Evolutionary conservation across 2,329 filamentous ascomycete species (phyloP).

Genomic region (Claviceps monticola): DNA sequence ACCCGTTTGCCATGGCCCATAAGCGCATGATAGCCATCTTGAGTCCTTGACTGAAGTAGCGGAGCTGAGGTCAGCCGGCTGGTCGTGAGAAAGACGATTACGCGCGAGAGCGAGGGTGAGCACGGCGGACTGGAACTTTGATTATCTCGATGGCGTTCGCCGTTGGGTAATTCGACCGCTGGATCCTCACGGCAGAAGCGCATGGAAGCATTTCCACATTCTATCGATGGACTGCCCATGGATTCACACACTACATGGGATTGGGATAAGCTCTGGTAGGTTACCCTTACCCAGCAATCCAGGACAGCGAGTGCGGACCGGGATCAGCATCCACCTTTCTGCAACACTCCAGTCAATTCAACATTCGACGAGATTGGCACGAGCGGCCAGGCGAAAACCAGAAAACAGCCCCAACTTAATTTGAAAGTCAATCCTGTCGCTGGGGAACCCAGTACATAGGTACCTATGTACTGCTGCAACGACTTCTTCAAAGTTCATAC

Average conservation of each 20-base stretch:
- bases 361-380: conserved; percentile 2
- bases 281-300: not conserved
- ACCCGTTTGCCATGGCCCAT: no score
- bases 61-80: no score
- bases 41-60: no score
- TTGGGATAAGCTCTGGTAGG: no score
- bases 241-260: no score
- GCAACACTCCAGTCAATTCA: conserved; percentile 1
- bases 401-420: conserved; percentile 4
- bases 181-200: not conserved
- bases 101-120: no score
- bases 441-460: not conserved
- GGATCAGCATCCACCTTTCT: not conserved
- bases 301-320: not conserved
- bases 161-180: not conserved
- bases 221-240: not conserved
- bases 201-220: not conserved
- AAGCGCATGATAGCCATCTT: no score
- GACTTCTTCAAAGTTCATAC: not conserved
- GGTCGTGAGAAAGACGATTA: no score
- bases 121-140: no score
- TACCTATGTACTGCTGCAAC: not conserved
- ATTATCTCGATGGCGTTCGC: not conserved
- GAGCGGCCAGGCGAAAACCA: not conserved
- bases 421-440: not conserved